Base-by-base conservation (phyloP, 495 filamentous ascomycete species). In the Aspergillus leporis region DNA sequence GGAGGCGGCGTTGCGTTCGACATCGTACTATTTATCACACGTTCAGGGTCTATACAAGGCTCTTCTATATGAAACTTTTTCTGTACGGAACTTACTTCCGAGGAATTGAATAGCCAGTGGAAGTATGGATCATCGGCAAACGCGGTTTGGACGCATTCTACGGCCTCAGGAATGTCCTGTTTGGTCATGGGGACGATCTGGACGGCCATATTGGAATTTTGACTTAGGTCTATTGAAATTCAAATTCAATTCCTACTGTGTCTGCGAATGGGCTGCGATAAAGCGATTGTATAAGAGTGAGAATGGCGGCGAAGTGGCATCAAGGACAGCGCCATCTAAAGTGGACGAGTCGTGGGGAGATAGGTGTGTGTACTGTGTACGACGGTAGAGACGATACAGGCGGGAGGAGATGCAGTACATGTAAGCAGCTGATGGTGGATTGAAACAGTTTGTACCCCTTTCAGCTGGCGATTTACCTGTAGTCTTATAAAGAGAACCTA, bases 121-220 rank as follows among this genome's bases (percentile, higher is more conserved):
- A 84, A 86, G 63, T 86, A 88, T 16, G 86, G 86, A 63, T 89
- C 87, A 21, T 86, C 78, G 9, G 77, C 76, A 70, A 90, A 89
- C 18, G 85, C 84, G 64, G 79, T 76, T 61, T 82, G 81, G 51
- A 84, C 76, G 58, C 74, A 78, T 53, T 82, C 76, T 64, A 87
- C 78, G 45, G 83, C 85, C 51, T 80, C 81, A 21, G 85, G 79
- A 45, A 88, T 87, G 62, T 88, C 86, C 58, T 67, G 66, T 68
- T 82, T 74, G 18, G 75, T 77, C 60, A 89, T 72, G 38, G 71
- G 78, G 41, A 78, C 69, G 64, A 89, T 80, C 53, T 78, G 65
- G 63, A 88, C 78, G 51, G 82, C 69, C 84, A 86, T 87, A 50
- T 51, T 73, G 32, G 41, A 50, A 16, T 60, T 45, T 46, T 47